A percentile compares a stretch with the other conserved stretches of the same genome.
Evolutionary conservation across 164 flowering plant species (phyloP).

Genomic region (Vitis rupestris): DNA sequence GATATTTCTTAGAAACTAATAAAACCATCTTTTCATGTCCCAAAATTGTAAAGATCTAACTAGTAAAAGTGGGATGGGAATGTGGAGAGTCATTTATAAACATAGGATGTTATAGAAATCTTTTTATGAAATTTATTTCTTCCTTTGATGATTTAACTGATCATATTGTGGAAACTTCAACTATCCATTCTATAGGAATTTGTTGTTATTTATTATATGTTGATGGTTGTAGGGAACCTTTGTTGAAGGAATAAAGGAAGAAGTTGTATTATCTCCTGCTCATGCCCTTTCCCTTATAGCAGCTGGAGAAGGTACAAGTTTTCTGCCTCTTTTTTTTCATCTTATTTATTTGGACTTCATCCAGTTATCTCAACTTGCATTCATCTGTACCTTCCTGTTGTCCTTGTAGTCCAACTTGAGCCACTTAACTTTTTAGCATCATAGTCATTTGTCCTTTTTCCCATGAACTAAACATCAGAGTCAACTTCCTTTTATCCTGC

Average conservation of each 20-base stretch:
- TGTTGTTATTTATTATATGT: not conserved
- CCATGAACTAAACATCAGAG: no score
- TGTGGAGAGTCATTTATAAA: not conserved
- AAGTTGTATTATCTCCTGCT: constrained; percentile 96
- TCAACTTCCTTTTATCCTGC: no score
- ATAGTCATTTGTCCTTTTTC: no score
- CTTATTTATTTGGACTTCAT: no score
- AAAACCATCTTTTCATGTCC: not conserved
- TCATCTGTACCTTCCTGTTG: no score
- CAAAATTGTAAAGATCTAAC: not conserved
- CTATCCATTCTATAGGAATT: not conserved
- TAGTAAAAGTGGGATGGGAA: not conserved
- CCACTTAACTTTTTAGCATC: no score
- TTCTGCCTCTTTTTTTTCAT: not conserved
- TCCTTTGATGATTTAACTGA: not conserved
- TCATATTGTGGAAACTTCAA: not conserved
- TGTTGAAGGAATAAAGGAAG: constrained; percentile 97
- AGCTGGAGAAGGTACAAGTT: constrained; percentile 89
- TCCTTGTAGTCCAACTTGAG: no score
- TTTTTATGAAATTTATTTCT: not conserved
- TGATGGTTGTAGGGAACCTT: constrained; percentile 68
- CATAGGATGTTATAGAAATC: not conserved
- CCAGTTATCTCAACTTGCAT: no score
- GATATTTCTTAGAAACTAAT: not conserved
- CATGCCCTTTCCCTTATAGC: constrained; percentile 96